Evolutionary conservation across 371 early-diverging fungal genomes (phyloP).

Genomic region (Entomophthora muscae): DNA sequence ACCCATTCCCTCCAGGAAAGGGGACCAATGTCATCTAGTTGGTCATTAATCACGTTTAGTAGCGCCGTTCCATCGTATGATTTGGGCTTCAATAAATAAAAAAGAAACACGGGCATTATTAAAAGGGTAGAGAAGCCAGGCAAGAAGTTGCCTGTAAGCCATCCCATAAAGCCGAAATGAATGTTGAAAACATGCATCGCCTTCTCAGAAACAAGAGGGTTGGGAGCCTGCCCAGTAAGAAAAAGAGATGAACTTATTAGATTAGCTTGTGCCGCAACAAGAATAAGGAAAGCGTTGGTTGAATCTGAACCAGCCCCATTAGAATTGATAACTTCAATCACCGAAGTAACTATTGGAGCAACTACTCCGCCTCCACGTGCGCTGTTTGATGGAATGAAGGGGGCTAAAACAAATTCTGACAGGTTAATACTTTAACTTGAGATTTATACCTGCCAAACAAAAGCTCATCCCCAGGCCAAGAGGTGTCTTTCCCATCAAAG

Average conservation of each 20-base stretch:
- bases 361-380: constrained; percentile 60
- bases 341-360: constrained; percentile 41
- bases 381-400: constrained; percentile 52
- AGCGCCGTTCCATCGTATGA: background rate
- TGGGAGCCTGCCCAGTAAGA: constrained; percentile 3
- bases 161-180: constrained; percentile 10
- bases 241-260: constrained; percentile 5
- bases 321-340: constrained; percentile 28
- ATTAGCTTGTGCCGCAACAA: constrained; percentile 8
- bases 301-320: constrained; percentile 19
- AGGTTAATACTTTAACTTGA: constrained; percentile 11
- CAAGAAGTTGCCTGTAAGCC: constrained; percentile 10
- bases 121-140: background rate
- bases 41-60: background rate
- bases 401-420: constrained; percentile 32
- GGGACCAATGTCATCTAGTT: background rate
- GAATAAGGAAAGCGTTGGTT: constrained; percentile 10
- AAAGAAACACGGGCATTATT: constrained; percentile 9
- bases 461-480: constrained; percentile 41
- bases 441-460: constrained; percentile 23
- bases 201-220: constrained; percentile 3
- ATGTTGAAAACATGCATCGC: constrained; percentile 3
- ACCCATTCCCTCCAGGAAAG: constrained; percentile 18
- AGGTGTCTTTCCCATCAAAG: constrained; percentile 27
- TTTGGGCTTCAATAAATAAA: constrained; percentile 18